phyloP scores from a whole-genome alignment of 768 basidiomycete genomes.

The Xerocomus brunneocitrinus region DNA sequence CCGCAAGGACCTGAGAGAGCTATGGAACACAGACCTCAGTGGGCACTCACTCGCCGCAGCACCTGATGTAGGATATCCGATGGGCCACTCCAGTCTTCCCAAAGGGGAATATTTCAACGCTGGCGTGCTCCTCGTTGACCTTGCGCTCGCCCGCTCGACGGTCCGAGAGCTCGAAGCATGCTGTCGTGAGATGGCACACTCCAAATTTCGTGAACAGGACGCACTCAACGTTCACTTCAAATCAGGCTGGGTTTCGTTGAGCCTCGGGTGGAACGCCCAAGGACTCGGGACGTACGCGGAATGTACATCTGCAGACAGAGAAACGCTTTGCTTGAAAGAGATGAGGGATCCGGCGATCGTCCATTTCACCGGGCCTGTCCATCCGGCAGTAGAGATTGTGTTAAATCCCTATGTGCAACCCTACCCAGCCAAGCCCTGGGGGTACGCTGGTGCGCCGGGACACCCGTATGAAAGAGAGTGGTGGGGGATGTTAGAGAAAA shows the following conservation, averaged over 20 bases:
- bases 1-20: slow-evolving; percentile 32
- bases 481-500: slow-evolving; percentile 41
- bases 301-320: slow-evolving; percentile 32
- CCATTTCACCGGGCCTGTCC: slow-evolving; percentile 55
- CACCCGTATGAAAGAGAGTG: slow-evolving; percentile 47
- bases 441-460: slow-evolving; percentile 48
- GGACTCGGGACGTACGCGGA: slow-evolving; percentile 52
- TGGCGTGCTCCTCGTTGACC: slow-evolving; percentile 50
- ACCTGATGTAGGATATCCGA: slow-evolving; percentile 46
- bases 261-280: slow-evolving; percentile 51
- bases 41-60: slow-evolving; percentile 42
- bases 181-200: slow-evolving; percentile 24
- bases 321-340: slow-evolving; percentile 27
- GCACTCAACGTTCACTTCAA: slow-evolving; percentile 44
- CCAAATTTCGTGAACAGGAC: slow-evolving; percentile 46
- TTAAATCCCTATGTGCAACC: slow-evolving; percentile 52
- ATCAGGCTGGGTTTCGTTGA: slow-evolving; percentile 39
- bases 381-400: slow-evolving; percentile 42
- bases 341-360: slow-evolving; percentile 44
- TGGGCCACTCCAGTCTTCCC: slow-evolving; percentile 39
- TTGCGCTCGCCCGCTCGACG: slow-evolving; percentile 34
- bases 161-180: slow-evolving; percentile 25
- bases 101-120: slow-evolving; percentile 48
- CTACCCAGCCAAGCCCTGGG: slow-evolving; percentile 54
- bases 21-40: slow-evolving; percentile 45